Percentiles rank a stretch among this genome's conserved stretches.
phyloP scores from a whole-genome alignment of 352 stramenopile species.

The Phytophthora colocasiae region DNA sequence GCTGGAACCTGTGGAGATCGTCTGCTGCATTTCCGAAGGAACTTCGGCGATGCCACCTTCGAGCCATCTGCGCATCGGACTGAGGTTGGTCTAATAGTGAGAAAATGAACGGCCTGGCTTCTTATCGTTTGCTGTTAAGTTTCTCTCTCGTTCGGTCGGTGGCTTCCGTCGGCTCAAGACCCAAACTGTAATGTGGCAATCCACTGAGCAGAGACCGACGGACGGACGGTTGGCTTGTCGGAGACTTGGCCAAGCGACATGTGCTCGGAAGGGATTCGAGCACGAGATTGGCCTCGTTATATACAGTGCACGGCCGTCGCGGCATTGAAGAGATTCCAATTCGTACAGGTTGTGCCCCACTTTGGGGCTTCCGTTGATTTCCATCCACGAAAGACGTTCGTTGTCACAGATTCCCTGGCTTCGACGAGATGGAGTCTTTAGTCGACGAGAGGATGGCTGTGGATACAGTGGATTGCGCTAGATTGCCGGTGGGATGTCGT shows the following conservation, averaged over 20 bases:
- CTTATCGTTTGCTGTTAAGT: slow-evolving; percentile 17
- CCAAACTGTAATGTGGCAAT: slow-evolving; percentile 22
- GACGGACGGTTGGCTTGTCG: slow-evolving; percentile 17
- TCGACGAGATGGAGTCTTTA: slow-evolving; percentile 7
- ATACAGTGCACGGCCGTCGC: slow-evolving; percentile 16
- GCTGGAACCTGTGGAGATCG: slow-evolving; percentile 8
- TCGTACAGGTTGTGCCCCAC: background rate
- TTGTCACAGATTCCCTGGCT: slow-evolving; percentile 24
- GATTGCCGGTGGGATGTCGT: background rate
- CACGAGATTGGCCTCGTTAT: slow-evolving; percentile 36
- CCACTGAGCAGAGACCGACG: slow-evolving; percentile 18
- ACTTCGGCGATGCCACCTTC: slow-evolving; percentile 19
- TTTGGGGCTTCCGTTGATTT: slow-evolving; percentile 7
- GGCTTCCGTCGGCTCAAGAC: slow-evolving; percentile 24
- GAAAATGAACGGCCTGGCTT: background rate
- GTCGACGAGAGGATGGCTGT: background rate
- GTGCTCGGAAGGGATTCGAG: slow-evolving; percentile 28
- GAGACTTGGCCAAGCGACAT: slow-evolving; percentile 37
- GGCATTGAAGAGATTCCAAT: slow-evolving; percentile 24
- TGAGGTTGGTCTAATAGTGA: slow-evolving; percentile 1
- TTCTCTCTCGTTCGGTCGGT: slow-evolving; percentile 1
- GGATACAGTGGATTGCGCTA: slow-evolving; percentile 14
- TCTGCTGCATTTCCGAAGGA: slow-evolving; percentile 12
- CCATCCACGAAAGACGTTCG: slow-evolving; percentile 10
- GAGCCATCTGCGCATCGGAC: slow-evolving; percentile 33